phyloP scores from a whole-genome alignment of 2,329 filamentous ascomycete genomes.

The Xenoacremonium recifei region DNA sequence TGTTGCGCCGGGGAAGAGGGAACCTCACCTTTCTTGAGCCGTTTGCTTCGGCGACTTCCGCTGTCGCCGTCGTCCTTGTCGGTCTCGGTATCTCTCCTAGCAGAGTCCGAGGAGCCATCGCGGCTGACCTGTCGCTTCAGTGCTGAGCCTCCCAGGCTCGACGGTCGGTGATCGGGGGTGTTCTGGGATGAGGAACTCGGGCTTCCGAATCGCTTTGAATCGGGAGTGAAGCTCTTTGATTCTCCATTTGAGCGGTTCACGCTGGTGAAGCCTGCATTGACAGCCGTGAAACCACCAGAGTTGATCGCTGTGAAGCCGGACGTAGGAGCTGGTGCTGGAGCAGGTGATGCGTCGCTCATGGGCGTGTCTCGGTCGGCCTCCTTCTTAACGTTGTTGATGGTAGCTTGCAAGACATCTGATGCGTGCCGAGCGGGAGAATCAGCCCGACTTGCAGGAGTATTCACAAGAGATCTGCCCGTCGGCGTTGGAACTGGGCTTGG shows the following conservation, averaged over 20 bases:
- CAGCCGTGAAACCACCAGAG: constrained; percentile 63
- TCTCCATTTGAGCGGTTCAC: constrained; percentile 56
- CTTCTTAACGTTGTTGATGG: constrained; percentile 43
- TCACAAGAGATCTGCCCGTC: constrained; percentile 61
- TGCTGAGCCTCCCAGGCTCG: constrained; percentile 52
- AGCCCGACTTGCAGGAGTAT: constrained; percentile 58
- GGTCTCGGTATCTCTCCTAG: constrained; percentile 45
- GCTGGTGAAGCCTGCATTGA: constrained; percentile 68
- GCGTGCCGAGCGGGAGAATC: constrained; percentile 67
- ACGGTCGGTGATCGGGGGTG: constrained; percentile 63
- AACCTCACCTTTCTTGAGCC: constrained; percentile 67
- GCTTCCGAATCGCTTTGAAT: constrained; percentile 59
- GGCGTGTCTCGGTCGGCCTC: constrained; percentile 48
- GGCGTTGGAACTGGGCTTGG: constrained; percentile 70
- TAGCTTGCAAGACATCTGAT: constrained; percentile 51
- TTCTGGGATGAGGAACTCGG: constrained; percentile 63
- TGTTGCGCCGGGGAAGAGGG: neutral
- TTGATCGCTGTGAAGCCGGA: constrained; percentile 46
- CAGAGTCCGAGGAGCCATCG: constrained; percentile 47
- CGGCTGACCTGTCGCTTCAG: constrained; percentile 77
- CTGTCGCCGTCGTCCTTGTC: constrained; percentile 61
- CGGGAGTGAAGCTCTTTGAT: constrained; percentile 60
- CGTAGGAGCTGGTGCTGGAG: constrained; percentile 31
- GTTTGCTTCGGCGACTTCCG: constrained; percentile 82
- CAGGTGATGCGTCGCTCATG: constrained; percentile 45